A percentile compares a stretch with the other conserved stretches of the same genome.
phyloP scores from a whole-genome alignment of 768 basidiomycete species.

The Leccinellum albellum region DNA sequence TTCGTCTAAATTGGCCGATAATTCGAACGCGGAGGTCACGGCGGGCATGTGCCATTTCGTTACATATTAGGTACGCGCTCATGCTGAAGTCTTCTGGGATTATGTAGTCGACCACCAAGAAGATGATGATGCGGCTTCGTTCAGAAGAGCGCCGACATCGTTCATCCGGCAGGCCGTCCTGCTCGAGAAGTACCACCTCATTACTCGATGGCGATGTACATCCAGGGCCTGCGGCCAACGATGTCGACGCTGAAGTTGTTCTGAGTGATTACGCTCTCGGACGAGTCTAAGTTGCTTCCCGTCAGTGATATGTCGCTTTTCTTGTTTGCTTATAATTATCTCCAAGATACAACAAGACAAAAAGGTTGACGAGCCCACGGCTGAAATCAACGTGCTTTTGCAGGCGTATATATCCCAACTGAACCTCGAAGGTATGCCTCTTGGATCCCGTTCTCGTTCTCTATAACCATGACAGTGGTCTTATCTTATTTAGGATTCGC shows the following conservation, averaged over 20 bases:
- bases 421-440: conserved; percentile 69
- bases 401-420: too few relatives aligned
- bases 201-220: conserved; percentile 97
- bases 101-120: conserved; percentile 85
- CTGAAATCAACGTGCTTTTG: conserved; percentile 97
- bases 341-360: conserved; percentile 52
- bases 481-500: conserved; percentile 56
- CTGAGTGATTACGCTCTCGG: conserved; percentile 89
- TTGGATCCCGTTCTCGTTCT: not conserved
- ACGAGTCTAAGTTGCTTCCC: conserved; percentile 93
- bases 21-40: too few relatives aligned
- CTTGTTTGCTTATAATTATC: not conserved
- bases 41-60: too few relatives aligned
- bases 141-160: conserved; percentile 91
- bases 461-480: not conserved
- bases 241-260: conserved; percentile 90
- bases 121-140: conserved; percentile 74
- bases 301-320: conserved; percentile 33
- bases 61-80: conserved; percentile 94
- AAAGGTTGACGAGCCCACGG: conserved; percentile 96
- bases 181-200: conserved; percentile 87
- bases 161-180: conserved; percentile 90
- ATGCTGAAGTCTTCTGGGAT: conserved; percentile 96
- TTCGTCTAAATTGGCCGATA: too few relatives aligned
- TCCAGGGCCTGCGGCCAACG: conserved; percentile 83